Conservation (phyloP, 805 yeast genomes). For the Wickerhamomyces bisporus region DNA sequence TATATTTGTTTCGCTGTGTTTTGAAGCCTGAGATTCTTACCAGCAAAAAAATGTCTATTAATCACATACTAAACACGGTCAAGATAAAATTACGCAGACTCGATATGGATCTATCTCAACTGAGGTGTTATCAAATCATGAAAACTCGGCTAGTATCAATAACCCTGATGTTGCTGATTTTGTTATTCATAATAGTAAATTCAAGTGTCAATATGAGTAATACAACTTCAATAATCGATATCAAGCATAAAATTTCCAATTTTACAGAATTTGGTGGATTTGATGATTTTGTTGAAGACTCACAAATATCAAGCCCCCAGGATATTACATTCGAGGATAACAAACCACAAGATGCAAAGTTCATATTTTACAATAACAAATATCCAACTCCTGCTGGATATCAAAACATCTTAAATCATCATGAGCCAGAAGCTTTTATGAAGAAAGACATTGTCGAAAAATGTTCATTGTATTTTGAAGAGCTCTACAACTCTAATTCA, state of each 20-base stretch:
- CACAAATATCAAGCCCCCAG: too few relatives aligned
- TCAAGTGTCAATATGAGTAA: not conserved
- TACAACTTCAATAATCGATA: not conserved
- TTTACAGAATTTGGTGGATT: not conserved
- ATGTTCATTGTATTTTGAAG: conserved; percentile 18
- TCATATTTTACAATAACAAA: conserved; percentile 17
- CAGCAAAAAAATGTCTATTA: too few relatives aligned
- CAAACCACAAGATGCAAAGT: conserved; percentile 1
- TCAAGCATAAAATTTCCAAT: not conserved
- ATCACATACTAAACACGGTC: not conserved
- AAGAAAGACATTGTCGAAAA: conserved; percentile 9
- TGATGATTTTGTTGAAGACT: conserved; percentile 2
- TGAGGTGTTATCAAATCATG: not conserved
- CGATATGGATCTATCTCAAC: not conserved
- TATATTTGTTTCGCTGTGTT: too few relatives aligned
- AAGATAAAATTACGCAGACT: not conserved
- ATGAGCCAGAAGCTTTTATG: conserved; percentile 13
- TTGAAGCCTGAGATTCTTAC: too few relatives aligned
- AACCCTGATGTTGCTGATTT: not conserved
- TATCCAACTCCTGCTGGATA: conserved; percentile 20
- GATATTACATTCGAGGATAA: too few relatives aligned
- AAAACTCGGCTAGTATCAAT: not conserved
- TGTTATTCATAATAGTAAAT: not conserved
- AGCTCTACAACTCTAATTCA: conserved; percentile 15
- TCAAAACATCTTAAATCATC: conserved; percentile 9